Conservation (phyloP, 2,329 filamentous ascomycete species). For the Aspergillus sergii region DNA sequence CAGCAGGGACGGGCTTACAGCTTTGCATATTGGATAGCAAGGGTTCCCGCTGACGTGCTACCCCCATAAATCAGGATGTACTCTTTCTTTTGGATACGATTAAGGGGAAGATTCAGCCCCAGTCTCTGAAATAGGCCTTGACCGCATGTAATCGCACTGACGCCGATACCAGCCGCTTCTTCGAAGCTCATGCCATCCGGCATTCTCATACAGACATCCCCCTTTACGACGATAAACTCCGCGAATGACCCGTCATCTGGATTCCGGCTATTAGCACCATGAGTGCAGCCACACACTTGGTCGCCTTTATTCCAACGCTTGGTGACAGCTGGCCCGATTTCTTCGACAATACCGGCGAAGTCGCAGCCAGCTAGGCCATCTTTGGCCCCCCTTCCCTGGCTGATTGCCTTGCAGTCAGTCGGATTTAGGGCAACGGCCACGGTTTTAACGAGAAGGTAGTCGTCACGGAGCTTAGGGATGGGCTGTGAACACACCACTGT, state of each 20-base stretch:
- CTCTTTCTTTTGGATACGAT: background rate
- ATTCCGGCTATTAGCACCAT: constrained; percentile 32
- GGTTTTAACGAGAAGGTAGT: constrained; percentile 24
- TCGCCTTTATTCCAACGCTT: constrained; percentile 34
- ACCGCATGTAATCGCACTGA: background rate
- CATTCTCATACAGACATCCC: background rate
- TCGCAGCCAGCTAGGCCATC: constrained; percentile 28
- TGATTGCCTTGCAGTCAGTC: constrained; percentile 30
- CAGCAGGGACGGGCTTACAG: background rate
- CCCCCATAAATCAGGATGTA: constrained; percentile 8
- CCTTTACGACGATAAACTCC: constrained; percentile 3
- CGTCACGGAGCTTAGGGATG: constrained; percentile 16
- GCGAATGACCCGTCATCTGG: constrained; percentile 6
- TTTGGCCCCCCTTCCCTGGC: constrained; percentile 1
- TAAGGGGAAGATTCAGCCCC: background rate
- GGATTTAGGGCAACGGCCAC: constrained; percentile 37
- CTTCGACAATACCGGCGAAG: constrained; percentile 29
- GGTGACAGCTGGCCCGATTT: constrained; percentile 17
- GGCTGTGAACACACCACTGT: constrained; percentile 1
- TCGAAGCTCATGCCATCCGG: background rate
- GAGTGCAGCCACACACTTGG: constrained; percentile 38
- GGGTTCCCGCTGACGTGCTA: constrained; percentile 6
- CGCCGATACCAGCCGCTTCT: constrained; percentile 1
- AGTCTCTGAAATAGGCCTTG: background rate
- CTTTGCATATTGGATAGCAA: constrained; percentile 1